These are phyloP conservation scores for Sextonia rubra DNA, from an alignment of 164 flowering plant genomes.

Conservation along the genomic window DNA sequence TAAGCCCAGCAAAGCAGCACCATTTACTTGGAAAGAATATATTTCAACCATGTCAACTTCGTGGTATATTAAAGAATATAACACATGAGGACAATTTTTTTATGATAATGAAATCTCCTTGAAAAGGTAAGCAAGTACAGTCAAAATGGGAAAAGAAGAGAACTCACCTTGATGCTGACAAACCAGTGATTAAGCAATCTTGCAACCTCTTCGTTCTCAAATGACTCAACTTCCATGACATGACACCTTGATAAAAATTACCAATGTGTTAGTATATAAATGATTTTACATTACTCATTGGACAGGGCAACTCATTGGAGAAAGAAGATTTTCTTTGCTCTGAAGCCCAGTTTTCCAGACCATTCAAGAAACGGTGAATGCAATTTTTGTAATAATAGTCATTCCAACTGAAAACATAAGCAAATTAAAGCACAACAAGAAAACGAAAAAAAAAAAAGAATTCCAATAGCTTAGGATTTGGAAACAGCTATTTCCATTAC, in stretches of 20 bases:
- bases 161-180: slow-evolving; percentile 79
- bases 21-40: not conserved
- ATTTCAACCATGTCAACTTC: not conserved
- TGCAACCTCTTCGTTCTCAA: slow-evolving; percentile 81
- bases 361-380: not conserved
- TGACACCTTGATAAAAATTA: slow-evolving; percentile 62
- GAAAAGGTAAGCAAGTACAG: not conserved
- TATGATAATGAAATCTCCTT: no score
- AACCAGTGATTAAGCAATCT: slow-evolving; percentile 86
- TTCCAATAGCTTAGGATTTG: not conserved
- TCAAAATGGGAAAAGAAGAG: not conserved
- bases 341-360: not conserved
- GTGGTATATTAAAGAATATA: not conserved
- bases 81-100: no score
- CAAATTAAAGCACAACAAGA: not conserved
- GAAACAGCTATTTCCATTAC: not conserved
- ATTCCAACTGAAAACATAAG: not conserved
- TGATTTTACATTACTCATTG: not conserved
- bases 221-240: slow-evolving; percentile 98
- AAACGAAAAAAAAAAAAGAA: not conserved
- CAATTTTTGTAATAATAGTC: not conserved
- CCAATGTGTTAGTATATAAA: not conserved
- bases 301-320: not conserved
- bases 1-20: not conserved
- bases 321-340: not conserved